Conservation (phyloP, 2,329 filamentous ascomycete genomes). For the Tolypocladium sp. region DNA sequence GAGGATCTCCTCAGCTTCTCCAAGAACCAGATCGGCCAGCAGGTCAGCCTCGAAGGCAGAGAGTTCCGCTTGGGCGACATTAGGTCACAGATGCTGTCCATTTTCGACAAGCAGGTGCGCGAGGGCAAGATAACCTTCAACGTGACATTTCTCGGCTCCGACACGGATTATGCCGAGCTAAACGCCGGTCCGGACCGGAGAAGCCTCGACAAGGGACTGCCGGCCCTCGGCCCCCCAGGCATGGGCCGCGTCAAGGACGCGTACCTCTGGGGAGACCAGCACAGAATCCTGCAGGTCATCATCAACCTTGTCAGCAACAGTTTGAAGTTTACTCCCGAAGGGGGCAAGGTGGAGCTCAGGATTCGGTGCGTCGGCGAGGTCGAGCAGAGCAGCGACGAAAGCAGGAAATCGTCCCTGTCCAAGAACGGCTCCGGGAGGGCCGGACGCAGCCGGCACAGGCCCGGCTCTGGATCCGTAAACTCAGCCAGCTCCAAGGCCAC, state of each 20-base stretch:
- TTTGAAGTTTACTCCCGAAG: constrained; percentile 77
- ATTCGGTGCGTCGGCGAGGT: constrained; percentile 65
- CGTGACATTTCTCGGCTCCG: constrained; percentile 52
- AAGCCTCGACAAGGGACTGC: constrained; percentile 26
- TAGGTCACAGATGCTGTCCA: constrained; percentile 70
- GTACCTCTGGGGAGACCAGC: constrained; percentile 86
- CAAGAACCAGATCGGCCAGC: constrained; percentile 88
- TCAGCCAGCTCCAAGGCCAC: constrained; percentile 38
- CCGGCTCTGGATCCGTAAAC: constrained; percentile 35
- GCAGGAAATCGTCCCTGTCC: constrained; percentile 44
- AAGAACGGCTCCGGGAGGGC: constrained; percentile 27
- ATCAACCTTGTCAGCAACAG: constrained; percentile 91
- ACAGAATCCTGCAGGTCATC: constrained; percentile 83
- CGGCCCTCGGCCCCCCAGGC: constrained; percentile 55
- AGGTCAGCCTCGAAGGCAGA: constrained; percentile 70
- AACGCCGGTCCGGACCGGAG: not conserved
- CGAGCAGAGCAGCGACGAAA: constrained; percentile 31
- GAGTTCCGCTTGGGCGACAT: constrained; percentile 83
- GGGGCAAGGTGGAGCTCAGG: constrained; percentile 65
- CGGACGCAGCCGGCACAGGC: constrained; percentile 32
- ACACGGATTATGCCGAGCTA: not conserved
- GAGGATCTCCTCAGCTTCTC: constrained; percentile 89
- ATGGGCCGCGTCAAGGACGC: constrained; percentile 69
- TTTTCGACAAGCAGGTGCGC: constrained; percentile 83
- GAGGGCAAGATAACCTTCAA: constrained; percentile 68